Base-by-base conservation (phyloP, 306 rosid species). In the Prunus dulcis region DNA sequence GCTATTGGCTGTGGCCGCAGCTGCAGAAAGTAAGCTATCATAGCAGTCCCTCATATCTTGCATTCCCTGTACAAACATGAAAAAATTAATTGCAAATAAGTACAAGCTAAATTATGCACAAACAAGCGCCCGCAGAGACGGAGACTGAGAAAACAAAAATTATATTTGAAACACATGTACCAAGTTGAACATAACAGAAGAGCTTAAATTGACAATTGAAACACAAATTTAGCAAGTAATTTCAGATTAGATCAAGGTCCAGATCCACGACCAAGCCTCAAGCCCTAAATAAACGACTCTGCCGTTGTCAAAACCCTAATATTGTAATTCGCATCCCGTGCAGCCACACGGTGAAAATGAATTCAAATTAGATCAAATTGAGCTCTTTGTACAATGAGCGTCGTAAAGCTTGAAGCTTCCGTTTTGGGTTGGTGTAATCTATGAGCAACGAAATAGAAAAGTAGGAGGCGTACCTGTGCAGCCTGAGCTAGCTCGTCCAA, bases 401-500 rank as follows among this genome's bases (percentile, higher is more conserved):
- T 27, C 23, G 23, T n/a, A 46, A 49, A 56, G 55, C 18, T 27
- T 3, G 20, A 76, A 76, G 64, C 47, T 55, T 25, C 38, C 19
- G 30, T n/a, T 50, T 28, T 60, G 65, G 18, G 11, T 63, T 47
- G 34, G 63, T 17, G 12, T 38, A 46, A 45, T 9, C 34, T 4
- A 9, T 2, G 32, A 22, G 57, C 65, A 73, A 58, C 18, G 68
- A 18, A 64, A 30, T 65, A 75, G 62, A 64, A 64, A 50, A 73
- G 62, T 20, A 30, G 27, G 63, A 3, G 50, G 38, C 46, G 67
- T 68, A 82, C 99, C 98, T 67, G 80, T 20, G 93, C 79, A 47
- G 99, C 99, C 86, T 87, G 96, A 80, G 97, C 91, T n/a, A 96
- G 92, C 88, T 96, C 98, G 41, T 91, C 94, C 66, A 88, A 73